A percentile compares a stretch with the other conserved stretches of the same genome.
These are phyloP conservation scores for Thermomucor indicae-seudaticae DNA, from an alignment of 371 early-diverging fungal genomes.

Conservation along the genomic window DNA sequence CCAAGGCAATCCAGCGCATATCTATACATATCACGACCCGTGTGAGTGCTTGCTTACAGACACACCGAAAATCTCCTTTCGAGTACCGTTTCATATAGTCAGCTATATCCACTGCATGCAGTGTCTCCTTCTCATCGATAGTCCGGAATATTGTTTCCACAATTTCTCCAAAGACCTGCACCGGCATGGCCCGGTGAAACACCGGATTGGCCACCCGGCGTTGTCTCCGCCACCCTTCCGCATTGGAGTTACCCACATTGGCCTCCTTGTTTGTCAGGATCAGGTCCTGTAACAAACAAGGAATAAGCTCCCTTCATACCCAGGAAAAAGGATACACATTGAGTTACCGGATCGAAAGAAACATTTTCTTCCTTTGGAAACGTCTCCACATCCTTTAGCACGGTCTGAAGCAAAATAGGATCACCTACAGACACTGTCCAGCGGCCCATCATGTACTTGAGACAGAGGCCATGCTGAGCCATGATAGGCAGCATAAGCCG, in stretches of 20 bases:
- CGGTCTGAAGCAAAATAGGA: slow-evolving; percentile 13
- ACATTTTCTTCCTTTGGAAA: slow-evolving; percentile 19
- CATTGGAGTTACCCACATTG: slow-evolving; percentile 11
- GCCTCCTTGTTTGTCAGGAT: slow-evolving; percentile 5
- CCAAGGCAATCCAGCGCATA: slow-evolving; percentile 15
- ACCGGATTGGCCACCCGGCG: slow-evolving; percentile 29
- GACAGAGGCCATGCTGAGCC: slow-evolving; percentile 22
- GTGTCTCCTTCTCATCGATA: slow-evolving; percentile 6
- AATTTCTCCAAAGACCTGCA: slow-evolving; percentile 22
- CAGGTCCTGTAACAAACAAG: slow-evolving; percentile 3
- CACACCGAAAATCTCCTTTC: too few species aligned
- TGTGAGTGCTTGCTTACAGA: too few species aligned
- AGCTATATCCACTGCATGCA: slow-evolving; percentile 1
- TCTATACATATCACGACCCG: too few species aligned
- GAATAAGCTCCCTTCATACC: slow-evolving; percentile 4
- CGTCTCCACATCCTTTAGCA: slow-evolving; percentile 15
- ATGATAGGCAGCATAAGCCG: slow-evolving; percentile 15
- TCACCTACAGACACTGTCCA: slow-evolving; percentile 26
- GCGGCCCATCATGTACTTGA: slow-evolving; percentile 19
- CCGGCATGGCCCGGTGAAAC: slow-evolving; percentile 28
- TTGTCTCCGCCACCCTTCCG: slow-evolving; percentile 17
- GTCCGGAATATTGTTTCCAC: slow-evolving; percentile 12
- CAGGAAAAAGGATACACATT: neutral
- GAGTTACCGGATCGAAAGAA: slow-evolving; percentile 15
- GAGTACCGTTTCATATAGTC: slow-evolving; percentile 8